Evolutionary conservation across 1,284 basidiomycete genomes (phyloP).

Genomic region (Pseudozyma hubeiensis): DNA sequence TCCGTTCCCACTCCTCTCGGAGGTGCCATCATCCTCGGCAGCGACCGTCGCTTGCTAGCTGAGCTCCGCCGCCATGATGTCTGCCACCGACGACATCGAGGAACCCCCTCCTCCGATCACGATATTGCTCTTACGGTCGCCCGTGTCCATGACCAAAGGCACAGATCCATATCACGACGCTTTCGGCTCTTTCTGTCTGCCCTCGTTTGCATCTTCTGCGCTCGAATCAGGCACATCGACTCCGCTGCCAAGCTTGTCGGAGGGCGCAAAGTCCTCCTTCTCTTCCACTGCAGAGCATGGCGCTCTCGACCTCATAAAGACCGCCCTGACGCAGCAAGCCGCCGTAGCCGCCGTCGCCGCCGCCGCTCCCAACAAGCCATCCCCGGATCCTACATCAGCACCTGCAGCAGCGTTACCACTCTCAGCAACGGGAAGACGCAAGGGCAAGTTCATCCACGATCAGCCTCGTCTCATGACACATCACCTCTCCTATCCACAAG

Average conservation of each 20-base stretch:
- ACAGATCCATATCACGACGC: slow-evolving; percentile 67
- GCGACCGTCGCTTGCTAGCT: neutral
- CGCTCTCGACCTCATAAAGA: slow-evolving; percentile 40
- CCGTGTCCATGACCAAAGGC: slow-evolving; percentile 60
- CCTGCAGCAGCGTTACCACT: slow-evolving; percentile 14
- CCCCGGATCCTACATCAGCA: slow-evolving; percentile 7
- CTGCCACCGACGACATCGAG: slow-evolving; percentile 39
- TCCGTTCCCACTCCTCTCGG: neutral
- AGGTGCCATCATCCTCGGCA: neutral
- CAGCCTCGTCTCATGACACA: slow-evolving; percentile 64
- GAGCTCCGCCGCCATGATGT: slow-evolving; percentile 15
- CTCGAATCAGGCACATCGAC: slow-evolving; percentile 63
- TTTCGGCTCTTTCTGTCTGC: slow-evolving; percentile 66
- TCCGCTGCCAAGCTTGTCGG: slow-evolving; percentile 43
- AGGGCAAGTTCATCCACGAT: slow-evolving; percentile 58
- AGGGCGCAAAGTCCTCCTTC: slow-evolving; percentile 17
- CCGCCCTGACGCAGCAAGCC: slow-evolving; percentile 24
- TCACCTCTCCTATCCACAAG: slow-evolving; percentile 49
- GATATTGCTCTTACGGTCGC: slow-evolving; percentile 62
- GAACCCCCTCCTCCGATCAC: slow-evolving; percentile 47
- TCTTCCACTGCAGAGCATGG: slow-evolving; percentile 22
- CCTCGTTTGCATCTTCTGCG: slow-evolving; percentile 62
- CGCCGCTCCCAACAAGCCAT: slow-evolving; percentile 10
- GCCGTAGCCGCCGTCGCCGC: slow-evolving; percentile 5
- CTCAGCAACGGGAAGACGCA: slow-evolving; percentile 43